These are phyloP conservation scores for Mycena crocata DNA, from an alignment of 768 basidiomycete species.

Conservation along the genomic window DNA sequence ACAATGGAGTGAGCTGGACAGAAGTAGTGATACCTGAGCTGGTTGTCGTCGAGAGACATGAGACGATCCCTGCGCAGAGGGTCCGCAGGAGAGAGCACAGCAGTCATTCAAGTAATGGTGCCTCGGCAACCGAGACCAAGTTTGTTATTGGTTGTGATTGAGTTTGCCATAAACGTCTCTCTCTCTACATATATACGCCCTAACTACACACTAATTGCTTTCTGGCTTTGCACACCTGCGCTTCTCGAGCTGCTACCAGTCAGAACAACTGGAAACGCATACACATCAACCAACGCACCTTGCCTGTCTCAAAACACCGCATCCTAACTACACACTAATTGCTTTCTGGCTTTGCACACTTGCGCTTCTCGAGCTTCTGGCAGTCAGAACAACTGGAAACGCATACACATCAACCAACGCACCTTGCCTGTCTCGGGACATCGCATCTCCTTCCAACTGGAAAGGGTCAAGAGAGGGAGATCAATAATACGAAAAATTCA, in stretches of 20 bases:
- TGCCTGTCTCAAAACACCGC: conserved; percentile 84
- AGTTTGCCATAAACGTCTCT: background rate
- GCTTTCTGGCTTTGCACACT: conserved; percentile 87
- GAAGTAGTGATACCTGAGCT: conserved; percentile 60
- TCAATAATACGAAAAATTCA: too few species aligned
- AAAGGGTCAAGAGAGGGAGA: too few species aligned
- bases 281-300: too few species aligned
- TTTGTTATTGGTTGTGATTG: background rate
- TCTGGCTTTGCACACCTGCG: conserved; percentile 92
- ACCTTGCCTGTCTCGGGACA: conserved; percentile 89
- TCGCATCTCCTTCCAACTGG: conserved; percentile 94
- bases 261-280: too few species aligned
- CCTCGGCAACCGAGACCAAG: conserved; percentile 14
- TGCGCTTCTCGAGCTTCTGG: conserved; percentile 80
- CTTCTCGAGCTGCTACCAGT: conserved; percentile 76
- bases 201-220: conserved; percentile 52
- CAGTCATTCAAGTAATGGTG: conserved; percentile 62
- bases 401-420: too few species aligned
- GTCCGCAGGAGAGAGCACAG: conserved; percentile 72
- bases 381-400: too few species aligned
- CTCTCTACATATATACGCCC: background rate
- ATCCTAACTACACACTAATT: conserved; percentile 46
- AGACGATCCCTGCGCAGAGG: conserved; percentile 67
- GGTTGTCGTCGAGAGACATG: conserved; percentile 76
- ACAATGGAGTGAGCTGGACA: conserved; percentile 25